Evolutionary conservation across 1,284 basidiomycete species (phyloP).

Genomic region (Marasmius fiardii): DNA sequence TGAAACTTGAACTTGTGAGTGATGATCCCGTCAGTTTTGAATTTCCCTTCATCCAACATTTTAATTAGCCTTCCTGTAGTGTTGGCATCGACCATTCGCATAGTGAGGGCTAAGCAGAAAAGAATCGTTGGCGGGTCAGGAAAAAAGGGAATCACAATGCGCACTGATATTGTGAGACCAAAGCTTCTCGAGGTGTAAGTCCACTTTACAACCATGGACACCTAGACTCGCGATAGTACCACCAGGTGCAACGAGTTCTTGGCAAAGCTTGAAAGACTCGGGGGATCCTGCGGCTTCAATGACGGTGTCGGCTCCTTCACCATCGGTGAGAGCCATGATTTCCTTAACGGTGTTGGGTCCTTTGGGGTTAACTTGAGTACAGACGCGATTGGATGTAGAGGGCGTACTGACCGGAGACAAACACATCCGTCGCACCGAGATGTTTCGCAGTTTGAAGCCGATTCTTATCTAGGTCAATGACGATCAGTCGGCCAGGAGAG

Average conservation of each 20-base stretch:
- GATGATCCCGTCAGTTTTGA: slow-evolving; percentile 16
- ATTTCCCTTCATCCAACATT: slow-evolving; percentile 20
- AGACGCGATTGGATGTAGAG: not conserved
- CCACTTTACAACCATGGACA: slow-evolving; percentile 23
- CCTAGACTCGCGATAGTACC: slow-evolving; percentile 26
- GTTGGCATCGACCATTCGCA: slow-evolving; percentile 20
- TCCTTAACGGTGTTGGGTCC: slow-evolving; percentile 15
- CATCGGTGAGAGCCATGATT: slow-evolving; percentile 24
- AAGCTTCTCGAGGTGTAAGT: slow-evolving; percentile 24
- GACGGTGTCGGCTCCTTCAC: slow-evolving; percentile 22
- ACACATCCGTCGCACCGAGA: slow-evolving; percentile 23
- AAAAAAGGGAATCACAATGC: not conserved
- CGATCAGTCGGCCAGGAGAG: slow-evolving; percentile 21
- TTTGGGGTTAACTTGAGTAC: not conserved
- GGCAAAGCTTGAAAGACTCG: slow-evolving; percentile 23
- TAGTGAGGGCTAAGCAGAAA: slow-evolving; percentile 16
- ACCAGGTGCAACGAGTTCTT: slow-evolving; percentile 23
- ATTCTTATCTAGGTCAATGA: slow-evolving; percentile 21
- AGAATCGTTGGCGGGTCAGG: not conserved
- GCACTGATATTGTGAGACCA: slow-evolving; percentile 22
- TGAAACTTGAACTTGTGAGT: slow-evolving; percentile 22
- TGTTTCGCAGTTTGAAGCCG: slow-evolving; percentile 18
- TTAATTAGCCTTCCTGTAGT: slow-evolving; percentile 21
- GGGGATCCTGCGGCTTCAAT: slow-evolving; percentile 25
- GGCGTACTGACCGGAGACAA: slow-evolving; percentile 17